Evolutionary conservation across 306 rosid species (phyloP).

Genomic region (Morella rubra): DNA sequence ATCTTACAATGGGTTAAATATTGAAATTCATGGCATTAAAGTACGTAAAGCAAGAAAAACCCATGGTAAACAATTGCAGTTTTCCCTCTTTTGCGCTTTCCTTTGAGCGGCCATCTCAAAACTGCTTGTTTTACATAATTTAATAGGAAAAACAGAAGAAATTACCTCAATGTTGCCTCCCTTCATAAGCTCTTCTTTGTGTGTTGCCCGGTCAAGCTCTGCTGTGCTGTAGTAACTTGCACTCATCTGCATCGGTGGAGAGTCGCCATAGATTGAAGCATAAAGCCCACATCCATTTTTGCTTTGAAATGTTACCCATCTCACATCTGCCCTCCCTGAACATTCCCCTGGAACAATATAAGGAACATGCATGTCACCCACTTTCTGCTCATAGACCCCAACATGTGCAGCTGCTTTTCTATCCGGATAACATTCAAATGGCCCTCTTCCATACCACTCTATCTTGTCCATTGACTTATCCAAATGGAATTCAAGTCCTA

Average conservation of each 20-base stretch:
- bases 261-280: constrained; percentile 74
- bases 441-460: constrained; percentile 93
- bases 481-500: constrained; percentile 72
- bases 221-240: constrained; percentile 79
- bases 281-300: constrained; percentile 73
- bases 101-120: background rate
- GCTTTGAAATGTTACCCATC: constrained; percentile 84
- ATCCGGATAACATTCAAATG: constrained; percentile 91
- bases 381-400: constrained; percentile 58
- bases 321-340: constrained; percentile 85
- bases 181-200: constrained; percentile 61
- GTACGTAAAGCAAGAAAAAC: background rate
- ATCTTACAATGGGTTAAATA: too few species aligned
- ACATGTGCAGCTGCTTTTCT: constrained; percentile 89
- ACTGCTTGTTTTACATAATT: background rate
- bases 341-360: constrained; percentile 86
- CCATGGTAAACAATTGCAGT: background rate
- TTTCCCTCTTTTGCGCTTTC: background rate
- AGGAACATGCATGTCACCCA: constrained; percentile 83
- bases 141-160: background rate
- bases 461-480: constrained; percentile 65
- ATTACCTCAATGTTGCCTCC: constrained; percentile 88
- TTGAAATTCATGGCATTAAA: too few species aligned
- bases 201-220: constrained; percentile 77
- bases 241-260: constrained; percentile 90